Base-by-base conservation (phyloP, 495 filamentous ascomycete species). In the Trichoderma erinaceum region DNA sequence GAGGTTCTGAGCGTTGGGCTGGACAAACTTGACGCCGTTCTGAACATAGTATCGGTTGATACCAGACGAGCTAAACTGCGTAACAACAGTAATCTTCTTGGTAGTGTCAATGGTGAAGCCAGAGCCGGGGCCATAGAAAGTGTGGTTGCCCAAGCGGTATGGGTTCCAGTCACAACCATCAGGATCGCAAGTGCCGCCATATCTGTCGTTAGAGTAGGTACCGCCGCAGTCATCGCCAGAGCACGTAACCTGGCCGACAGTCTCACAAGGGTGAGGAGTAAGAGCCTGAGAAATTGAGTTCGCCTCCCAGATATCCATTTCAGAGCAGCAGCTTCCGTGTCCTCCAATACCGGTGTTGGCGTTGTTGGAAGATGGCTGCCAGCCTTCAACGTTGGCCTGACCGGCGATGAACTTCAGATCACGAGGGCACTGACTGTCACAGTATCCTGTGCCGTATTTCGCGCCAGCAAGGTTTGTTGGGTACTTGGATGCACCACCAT, bases 91-190 rank as follows among this genome's bases (percentile, higher is more conserved):
- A 74, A 93, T 77, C 69, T 85, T 84, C 75, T 83, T 81, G 69
- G 75, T 82, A 69, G 89, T 89, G 78, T 92, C 85, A 74, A 92
- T 75, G 15, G 76, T 87, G n/a, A 61, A 61, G 23, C 56, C 16
- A 77, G 78, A 80, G 72, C 83, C 83, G 29, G 78, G 73, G 63
- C 87, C 88, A 78, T 85, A 90, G 84, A 88, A 92, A 73, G 70
- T 72, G 23, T 73, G 82, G 76, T 86, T 80, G 67, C 89, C 88
- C 79, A 84, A 79, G 70, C 85, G 85, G 84, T 87, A 92, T 18
- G 85, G 78, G 86, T 93, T 93, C 85, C 89, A 91, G 74, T 91
- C 89, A 77, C 90, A 93, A 52, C 81, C 81, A 73, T 83, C 88
- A 69, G 90, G 86, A 73, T 93, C 91, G 74, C 90, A 93, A 67